These are phyloP conservation scores for Talaromyces liani DNA, from an alignment of 495 filamentous ascomycete genomes.

Conservation along the genomic window DNA sequence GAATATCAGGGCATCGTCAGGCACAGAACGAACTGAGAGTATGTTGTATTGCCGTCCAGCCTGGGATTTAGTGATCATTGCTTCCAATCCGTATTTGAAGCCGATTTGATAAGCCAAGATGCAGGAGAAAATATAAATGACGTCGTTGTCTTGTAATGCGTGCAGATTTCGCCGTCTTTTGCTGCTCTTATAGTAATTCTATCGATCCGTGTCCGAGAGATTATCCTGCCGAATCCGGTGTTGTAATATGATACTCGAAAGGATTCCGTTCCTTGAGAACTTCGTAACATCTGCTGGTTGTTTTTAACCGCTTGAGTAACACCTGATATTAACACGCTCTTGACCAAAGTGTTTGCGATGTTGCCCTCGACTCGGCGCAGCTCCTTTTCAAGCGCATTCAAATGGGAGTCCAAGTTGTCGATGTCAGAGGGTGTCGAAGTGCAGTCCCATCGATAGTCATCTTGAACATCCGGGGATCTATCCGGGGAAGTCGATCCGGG, in stretches of 20 bases:
- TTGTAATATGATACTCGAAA: neutral
- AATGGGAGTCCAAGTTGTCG: neutral
- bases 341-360: neutral
- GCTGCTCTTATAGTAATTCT: neutral
- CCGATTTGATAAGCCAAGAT: slow-evolving; percentile 5
- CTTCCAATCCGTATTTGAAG: slow-evolving; percentile 5
- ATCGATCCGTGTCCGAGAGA: neutral
- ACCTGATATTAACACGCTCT: neutral
- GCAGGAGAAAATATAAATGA: slow-evolving; percentile 5
- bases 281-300: neutral
- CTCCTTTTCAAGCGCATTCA: neutral
- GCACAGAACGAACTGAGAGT: neutral
- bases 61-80: neutral
- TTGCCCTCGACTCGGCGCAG: neutral
- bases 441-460: slow-evolving; percentile 1
- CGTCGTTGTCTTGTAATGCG: neutral
- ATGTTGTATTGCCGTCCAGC: slow-evolving; percentile 1
- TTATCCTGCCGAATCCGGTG: neutral
- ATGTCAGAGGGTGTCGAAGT: neutral
- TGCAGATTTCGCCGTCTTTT: neutral
- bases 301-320: neutral
- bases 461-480: neutral
- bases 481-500: neutral
- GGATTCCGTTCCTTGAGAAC: neutral
- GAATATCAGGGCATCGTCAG: slow-evolving; percentile 1